Percentiles rank a stretch among this genome's conserved stretches.
Conservation (phyloP, 768 basidiomycete species). For the Agaricus subrufescens region DNA sequence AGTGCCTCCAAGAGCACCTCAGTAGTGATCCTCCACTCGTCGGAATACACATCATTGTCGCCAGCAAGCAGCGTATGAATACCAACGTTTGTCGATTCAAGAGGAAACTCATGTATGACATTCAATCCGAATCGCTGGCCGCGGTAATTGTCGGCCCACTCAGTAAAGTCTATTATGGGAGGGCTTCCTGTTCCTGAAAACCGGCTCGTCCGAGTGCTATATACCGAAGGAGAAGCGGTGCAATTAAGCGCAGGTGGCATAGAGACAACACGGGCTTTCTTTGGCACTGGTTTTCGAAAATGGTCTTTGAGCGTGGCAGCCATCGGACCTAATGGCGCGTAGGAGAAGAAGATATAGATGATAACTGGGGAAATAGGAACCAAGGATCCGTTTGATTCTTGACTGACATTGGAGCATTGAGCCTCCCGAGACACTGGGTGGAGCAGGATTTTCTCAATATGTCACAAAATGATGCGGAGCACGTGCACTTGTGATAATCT, state of each 20-base stretch:
- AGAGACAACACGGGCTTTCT: background rate
- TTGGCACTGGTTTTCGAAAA: background rate
- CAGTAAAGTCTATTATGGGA: slow-evolving; percentile 22
- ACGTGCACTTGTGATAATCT: no score
- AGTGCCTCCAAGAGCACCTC: background rate
- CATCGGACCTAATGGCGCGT: background rate
- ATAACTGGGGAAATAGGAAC: no score
- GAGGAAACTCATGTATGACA: slow-evolving; percentile 4
- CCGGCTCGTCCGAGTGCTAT: background rate
- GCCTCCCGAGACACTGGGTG: no score
- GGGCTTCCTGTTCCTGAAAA: slow-evolving; percentile 13
- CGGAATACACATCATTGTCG: background rate
- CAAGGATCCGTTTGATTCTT: no score
- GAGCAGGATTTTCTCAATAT: no score
- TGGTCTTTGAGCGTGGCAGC: background rate
- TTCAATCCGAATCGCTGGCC: slow-evolving; percentile 16
- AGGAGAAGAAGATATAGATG: background rate
- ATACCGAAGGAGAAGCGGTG: background rate
- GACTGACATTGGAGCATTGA: no score
- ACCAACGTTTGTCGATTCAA: slow-evolving; percentile 1
- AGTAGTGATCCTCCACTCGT: background rate
- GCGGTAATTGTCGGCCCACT: slow-evolving; percentile 21
- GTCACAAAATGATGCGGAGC: no score
- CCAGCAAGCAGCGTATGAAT: background rate
- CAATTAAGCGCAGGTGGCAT: background rate